These are phyloP conservation scores for Ustilago cynodontis DNA, from an alignment of 1,284 basidiomycete species.

Conservation along the genomic window DNA sequence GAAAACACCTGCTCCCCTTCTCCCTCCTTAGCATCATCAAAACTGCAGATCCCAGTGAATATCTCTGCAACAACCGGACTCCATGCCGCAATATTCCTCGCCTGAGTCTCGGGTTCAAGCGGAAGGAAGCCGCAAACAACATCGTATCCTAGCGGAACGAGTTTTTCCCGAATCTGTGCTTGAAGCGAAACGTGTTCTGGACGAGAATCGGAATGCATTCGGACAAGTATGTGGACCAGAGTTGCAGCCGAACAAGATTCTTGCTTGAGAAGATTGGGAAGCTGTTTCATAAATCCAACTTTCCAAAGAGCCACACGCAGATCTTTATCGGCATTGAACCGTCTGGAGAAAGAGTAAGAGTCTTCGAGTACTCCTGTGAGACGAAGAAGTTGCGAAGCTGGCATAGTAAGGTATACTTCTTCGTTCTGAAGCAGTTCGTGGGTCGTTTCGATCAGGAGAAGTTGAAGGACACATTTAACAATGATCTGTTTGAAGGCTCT, in stretches of 20 bases:
- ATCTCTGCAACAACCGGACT: constrained; percentile 96
- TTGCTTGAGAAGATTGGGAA: constrained; percentile 97
- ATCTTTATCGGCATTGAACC: constrained; percentile 98
- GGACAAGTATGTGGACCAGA: constrained; percentile 87
- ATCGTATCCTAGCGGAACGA: constrained; percentile 92
- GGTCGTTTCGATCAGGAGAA: constrained; percentile 96
- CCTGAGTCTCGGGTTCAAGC: constrained; percentile 89
- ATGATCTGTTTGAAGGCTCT: constrained; percentile 98
- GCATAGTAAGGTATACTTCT: constrained; percentile 89
- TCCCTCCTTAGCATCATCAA: constrained; percentile 77
- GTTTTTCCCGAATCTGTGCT: constrained; percentile 84
- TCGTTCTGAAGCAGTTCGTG: constrained; percentile 85
- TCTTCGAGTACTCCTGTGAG: constrained; percentile 95
- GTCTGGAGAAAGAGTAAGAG: constrained; percentile 94
- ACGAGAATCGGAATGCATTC: constrained; percentile 94
- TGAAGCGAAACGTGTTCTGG: constrained; percentile 84
- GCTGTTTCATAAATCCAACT: constrained; percentile 99
- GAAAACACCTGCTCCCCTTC: constrained; percentile 37
- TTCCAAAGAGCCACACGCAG: constrained; percentile 97
- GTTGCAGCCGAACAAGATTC: constrained; percentile 97
- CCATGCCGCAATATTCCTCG: constrained; percentile 96
- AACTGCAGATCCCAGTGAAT: constrained; percentile 86
- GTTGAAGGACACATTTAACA: constrained; percentile 97
- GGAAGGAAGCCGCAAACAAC: constrained; percentile 92
- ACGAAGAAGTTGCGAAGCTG: constrained; percentile 89